These are phyloP conservation scores for Exophiala xenobiotica DNA, from an alignment of 2,329 filamentous ascomycete genomes.

Conservation along the genomic window DNA sequence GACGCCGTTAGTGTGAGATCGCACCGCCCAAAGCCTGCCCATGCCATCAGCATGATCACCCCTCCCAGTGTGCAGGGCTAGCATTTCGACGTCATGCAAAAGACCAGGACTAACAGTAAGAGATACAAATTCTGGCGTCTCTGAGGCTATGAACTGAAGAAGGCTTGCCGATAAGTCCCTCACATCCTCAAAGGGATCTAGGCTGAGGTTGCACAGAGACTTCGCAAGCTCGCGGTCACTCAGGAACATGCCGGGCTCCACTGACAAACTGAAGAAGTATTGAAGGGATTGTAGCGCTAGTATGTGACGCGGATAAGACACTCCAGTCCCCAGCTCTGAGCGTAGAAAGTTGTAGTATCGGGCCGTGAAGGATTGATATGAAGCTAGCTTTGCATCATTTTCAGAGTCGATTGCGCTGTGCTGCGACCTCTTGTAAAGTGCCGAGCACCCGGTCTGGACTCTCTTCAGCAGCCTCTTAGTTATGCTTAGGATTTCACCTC, in stretches of 20 bases:
- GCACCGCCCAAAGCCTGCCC: conserved; percentile 45
- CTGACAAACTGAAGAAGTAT: conserved; percentile 46
- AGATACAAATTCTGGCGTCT: conserved; percentile 2
- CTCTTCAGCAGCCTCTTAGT: conserved; percentile 62
- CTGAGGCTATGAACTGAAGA: conserved; percentile 34
- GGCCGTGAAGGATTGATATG: conserved; percentile 18
- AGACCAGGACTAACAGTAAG: conserved; percentile 43
- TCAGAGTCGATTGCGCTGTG: background rate
- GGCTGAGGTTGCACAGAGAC: conserved; percentile 71
- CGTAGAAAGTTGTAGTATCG: conserved; percentile 33
- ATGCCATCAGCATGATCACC: conserved; percentile 92
- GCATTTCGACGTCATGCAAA: conserved; percentile 50
- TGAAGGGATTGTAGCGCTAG: conserved; percentile 71
- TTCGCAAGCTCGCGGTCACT: conserved; percentile 42
- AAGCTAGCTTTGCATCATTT: background rate
- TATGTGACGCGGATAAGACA: conserved; percentile 87
- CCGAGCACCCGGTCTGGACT: conserved; percentile 9
- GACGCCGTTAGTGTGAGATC: background rate
- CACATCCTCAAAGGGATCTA: conserved; percentile 93
- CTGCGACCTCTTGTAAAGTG: conserved; percentile 4
- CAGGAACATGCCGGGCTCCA: conserved; percentile 20
- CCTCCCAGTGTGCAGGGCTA: conserved; percentile 70
- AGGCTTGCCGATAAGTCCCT: conserved; percentile 55
- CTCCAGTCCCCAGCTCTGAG: conserved; percentile 71
- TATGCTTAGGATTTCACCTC: conserved; percentile 74